Conservation (phyloP, 148 eudicot species). For the Chenopodium quinoa region DNA sequence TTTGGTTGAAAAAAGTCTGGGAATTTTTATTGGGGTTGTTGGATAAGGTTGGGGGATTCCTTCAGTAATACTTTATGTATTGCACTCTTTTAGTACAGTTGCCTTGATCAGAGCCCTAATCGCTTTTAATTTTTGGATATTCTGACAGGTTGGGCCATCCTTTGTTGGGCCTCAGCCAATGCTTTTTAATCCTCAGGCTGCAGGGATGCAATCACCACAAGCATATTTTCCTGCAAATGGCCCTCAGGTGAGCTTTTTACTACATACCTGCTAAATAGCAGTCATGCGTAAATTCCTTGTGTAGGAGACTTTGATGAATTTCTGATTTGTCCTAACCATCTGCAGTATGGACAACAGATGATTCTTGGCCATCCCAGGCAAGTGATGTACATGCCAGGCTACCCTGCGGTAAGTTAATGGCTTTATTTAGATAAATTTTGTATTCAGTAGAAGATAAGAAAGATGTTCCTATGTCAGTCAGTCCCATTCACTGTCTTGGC, state of each 20-base stretch:
- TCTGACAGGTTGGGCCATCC: constrained; percentile 67
- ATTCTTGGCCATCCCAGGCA: constrained; percentile 83
- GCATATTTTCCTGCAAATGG: constrained; percentile 72
- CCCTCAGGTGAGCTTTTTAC: constrained; percentile 58
- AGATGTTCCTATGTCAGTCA: neutral
- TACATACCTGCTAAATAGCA: neutral
- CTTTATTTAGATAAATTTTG: neutral
- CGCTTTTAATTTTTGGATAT: neutral
- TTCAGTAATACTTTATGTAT: neutral
- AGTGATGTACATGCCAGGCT: constrained; percentile 83
- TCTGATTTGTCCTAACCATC: constrained; percentile 8
- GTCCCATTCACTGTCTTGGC: neutral
- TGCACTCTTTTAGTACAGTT: neutral
- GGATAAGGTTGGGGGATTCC: neutral
- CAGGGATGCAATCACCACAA: constrained; percentile 70
- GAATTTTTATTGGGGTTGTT: too few relatives aligned
- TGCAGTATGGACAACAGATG: constrained; percentile 95
- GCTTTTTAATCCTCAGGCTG: constrained; percentile 69
- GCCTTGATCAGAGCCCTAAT: constrained; percentile 7
- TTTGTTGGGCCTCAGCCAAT: constrained; percentile 71
- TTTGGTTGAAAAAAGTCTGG: too few relatives aligned
- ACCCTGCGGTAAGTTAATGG: constrained; percentile 63
- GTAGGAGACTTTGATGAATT: neutral
- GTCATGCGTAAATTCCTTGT: neutral
- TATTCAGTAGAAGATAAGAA: neutral